phyloP scores from a whole-genome alignment of 2,329 filamentous ascomycete species.

The Aureobasidium sp. region DNA sequence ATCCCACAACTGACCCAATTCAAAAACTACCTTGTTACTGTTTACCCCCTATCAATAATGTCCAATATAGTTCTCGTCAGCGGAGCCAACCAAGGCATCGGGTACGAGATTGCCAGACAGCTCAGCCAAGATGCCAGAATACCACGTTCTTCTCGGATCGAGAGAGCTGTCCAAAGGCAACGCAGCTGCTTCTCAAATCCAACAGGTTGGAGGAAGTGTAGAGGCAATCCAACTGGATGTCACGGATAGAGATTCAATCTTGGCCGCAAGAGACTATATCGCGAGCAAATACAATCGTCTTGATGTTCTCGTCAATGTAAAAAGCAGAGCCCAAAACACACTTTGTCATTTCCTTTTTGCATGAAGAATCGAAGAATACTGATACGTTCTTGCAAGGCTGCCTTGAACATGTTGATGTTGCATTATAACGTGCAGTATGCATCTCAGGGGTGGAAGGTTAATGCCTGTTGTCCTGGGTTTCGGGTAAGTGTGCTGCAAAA shows the following conservation, averaged over 20 bases:
- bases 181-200: background rate
- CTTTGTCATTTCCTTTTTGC: background rate
- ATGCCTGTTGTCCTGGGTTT: constrained; percentile 35
- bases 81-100: background rate
- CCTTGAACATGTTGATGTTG: constrained; percentile 39
- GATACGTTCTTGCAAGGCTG: constrained; percentile 32
- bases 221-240: background rate
- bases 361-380: background rate
- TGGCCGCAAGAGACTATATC: background rate
- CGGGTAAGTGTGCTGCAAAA: background rate
- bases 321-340: background rate
- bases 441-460: constrained; percentile 36
- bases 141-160: background rate
- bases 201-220: background rate
- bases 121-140: background rate
- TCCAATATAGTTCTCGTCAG: constrained; percentile 4
- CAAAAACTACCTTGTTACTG: no score
- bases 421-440: constrained; percentile 34
- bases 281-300: background rate
- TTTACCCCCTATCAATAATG: background rate
- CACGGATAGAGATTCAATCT: background rate
- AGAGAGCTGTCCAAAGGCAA: background rate
- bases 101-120: background rate
- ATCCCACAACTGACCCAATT: background rate
- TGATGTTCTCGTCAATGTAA: background rate